Evolutionary conservation across 805 yeast species (phyloP).

Genomic region (Candida ortonii): DNA sequence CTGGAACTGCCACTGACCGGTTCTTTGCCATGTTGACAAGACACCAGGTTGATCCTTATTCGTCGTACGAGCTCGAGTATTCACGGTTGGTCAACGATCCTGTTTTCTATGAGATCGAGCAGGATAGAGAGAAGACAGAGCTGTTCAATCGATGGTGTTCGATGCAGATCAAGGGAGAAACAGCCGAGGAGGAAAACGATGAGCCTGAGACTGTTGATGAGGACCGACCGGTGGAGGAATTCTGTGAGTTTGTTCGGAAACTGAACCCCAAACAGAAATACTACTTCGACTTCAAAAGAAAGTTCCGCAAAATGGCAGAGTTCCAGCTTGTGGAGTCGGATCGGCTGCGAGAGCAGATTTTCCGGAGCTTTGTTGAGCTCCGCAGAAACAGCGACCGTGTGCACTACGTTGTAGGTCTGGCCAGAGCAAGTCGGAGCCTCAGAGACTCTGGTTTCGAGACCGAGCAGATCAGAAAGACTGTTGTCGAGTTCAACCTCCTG

Average conservation of each 20-base stretch:
- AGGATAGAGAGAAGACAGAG: conserved; percentile 15
- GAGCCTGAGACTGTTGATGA: conserved; percentile 8
- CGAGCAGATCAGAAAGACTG: too few relatives aligned
- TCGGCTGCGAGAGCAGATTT: conserved; percentile 15
- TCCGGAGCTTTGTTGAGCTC: conserved; percentile 13
- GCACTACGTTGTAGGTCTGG: conserved; percentile 6
- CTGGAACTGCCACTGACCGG: conserved; percentile 5
- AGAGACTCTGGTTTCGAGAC: too few relatives aligned
- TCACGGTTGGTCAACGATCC: conserved; percentile 22
- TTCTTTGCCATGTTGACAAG: conserved; percentile 16
- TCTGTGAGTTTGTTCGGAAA: conserved; percentile 9
- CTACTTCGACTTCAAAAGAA: conserved; percentile 30
- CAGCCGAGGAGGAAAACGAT: conserved; percentile 1
- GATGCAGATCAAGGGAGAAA: conserved; percentile 1
- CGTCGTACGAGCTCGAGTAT: conserved; percentile 25
- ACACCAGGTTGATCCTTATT: conserved; percentile 18
- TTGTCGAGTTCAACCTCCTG: conserved; percentile 13
- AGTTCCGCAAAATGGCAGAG: conserved; percentile 12
- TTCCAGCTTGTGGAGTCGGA: conserved; percentile 17
- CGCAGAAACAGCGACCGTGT: conserved; percentile 9
- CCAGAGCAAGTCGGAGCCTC: too few relatives aligned
- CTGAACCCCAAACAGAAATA: conserved; percentile 16
- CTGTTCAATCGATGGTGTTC: conserved; percentile 27
- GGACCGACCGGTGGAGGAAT: conserved; percentile 8
- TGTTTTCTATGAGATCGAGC: conserved; percentile 22